These are phyloP conservation scores for Caloboletus firmus DNA, from an alignment of 1,284 basidiomycete species.

Conservation along the genomic window DNA sequence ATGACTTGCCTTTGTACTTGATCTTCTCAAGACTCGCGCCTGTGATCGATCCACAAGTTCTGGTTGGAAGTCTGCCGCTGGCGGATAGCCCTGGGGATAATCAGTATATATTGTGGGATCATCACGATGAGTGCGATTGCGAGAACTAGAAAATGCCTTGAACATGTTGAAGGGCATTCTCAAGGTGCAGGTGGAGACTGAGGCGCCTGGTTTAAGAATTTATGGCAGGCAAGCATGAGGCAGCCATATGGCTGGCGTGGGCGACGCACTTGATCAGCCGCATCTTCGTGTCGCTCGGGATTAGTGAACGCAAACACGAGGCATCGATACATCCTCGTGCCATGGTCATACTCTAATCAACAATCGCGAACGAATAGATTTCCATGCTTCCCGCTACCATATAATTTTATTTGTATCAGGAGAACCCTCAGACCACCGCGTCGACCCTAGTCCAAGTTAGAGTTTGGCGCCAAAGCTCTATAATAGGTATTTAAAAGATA, in stretches of 20 bases:
- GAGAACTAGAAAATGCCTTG: constrained; percentile 37
- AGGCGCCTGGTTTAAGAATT: constrained; percentile 21
- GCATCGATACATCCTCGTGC: too few species aligned
- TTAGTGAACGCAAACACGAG: constrained; percentile 15
- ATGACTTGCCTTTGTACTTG: constrained; percentile 30
- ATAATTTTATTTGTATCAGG: neutral
- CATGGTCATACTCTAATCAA: neutral
- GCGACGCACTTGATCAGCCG: neutral
- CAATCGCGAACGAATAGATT: neutral
- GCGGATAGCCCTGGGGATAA: constrained; percentile 35
- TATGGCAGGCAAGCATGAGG: constrained; percentile 35
- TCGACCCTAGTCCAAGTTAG: neutral
- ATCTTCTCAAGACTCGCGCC: constrained; percentile 29
- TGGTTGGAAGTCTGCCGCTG: constrained; percentile 28
- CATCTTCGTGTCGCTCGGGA: neutral
- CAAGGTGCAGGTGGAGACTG: constrained; percentile 20
- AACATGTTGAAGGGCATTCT: constrained; percentile 42
- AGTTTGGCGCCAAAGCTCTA: neutral
- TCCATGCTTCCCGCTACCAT: neutral
- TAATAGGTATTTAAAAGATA: neutral
- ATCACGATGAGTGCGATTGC: constrained; percentile 32
- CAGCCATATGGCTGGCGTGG: constrained; percentile 22
- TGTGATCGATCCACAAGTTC: constrained; percentile 25
- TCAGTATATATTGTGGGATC: constrained; percentile 30
- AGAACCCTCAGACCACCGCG: neutral